Evolutionary conservation across 1,284 basidiomycete genomes (phyloP).

Genomic region (Cronartium ribicola): DNA sequence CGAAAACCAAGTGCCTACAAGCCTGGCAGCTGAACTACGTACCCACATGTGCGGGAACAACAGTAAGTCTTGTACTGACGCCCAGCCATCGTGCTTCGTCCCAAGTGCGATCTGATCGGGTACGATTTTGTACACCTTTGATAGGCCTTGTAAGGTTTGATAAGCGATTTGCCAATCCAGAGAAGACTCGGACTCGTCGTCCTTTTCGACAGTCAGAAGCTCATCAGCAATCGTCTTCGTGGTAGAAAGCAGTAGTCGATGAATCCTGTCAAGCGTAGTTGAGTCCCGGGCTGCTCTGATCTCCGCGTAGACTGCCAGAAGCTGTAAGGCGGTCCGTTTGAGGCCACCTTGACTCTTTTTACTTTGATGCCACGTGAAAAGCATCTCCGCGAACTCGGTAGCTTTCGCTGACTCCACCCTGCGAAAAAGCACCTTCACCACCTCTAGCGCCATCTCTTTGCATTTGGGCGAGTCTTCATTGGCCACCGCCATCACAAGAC

Average conservation of each 20-base stretch:
- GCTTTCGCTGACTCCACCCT: conserved; percentile 65
- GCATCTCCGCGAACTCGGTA: conserved; percentile 63
- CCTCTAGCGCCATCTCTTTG: conserved; percentile 74
- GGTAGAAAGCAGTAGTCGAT: conserved; percentile 10
- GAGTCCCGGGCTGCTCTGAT: conserved; percentile 57
- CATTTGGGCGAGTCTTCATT: conserved; percentile 90
- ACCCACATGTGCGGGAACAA: conserved; percentile 94
- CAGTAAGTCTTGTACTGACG: conserved; percentile 63
- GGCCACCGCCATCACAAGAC: conserved; percentile 83
- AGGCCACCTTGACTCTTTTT: conserved; percentile 60
- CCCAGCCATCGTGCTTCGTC: conserved; percentile 60
- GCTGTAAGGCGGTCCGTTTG: conserved; percentile 68
- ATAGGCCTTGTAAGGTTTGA: conserved; percentile 66
- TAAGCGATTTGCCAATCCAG: conserved; percentile 80
- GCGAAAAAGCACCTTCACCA: conserved; percentile 71
- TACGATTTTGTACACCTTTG: conserved; percentile 56
- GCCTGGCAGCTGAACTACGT: conserved; percentile 70
- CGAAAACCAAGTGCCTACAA: conserved; percentile 69
- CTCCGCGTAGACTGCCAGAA: conserved; percentile 74
- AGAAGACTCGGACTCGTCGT: conserved; percentile 53
- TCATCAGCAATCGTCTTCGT: conserved; percentile 13
- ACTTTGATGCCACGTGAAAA: conserved; percentile 76
- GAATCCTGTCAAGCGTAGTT: conserved; percentile 13
- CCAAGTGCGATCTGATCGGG: conserved; percentile 54
- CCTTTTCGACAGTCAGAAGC: conserved; percentile 50